These are phyloP conservation scores for Cyclanthera cordifolia DNA, from an alignment of 306 rosid genomes.

Conservation along the genomic window DNA sequence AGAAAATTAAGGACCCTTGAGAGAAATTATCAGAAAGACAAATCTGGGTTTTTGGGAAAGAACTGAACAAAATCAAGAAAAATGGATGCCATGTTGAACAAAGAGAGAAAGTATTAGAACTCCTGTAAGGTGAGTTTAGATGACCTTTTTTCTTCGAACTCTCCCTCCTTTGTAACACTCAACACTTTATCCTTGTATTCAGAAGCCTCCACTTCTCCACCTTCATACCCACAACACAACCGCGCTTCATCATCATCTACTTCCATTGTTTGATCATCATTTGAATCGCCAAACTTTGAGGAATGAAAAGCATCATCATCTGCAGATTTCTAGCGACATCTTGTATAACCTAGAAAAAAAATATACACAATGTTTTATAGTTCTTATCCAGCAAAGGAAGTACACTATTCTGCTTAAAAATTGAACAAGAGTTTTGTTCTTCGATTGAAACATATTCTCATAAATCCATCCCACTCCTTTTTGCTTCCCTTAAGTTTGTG, in stretches of 20 bases:
- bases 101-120: constrained; percentile 57
- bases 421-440: constrained; percentile 86
- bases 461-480: constrained; percentile 91
- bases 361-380: constrained; percentile 54
- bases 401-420: constrained; percentile 76
- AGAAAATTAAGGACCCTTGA: too few relatives aligned
- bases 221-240: constrained; percentile 42
- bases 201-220: constrained; percentile 44
- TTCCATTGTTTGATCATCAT: constrained; percentile 38
- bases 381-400: constrained; percentile 67
- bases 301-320: constrained; percentile 24
- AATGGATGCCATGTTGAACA: constrained; percentile 75
- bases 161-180: constrained; percentile 60
- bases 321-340: too few relatives aligned
- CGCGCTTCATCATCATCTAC: constrained; percentile 36
- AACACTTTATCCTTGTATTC: constrained; percentile 73
- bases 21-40: too few relatives aligned
- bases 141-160: constrained; percentile 76
- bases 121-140: constrained; percentile 76
- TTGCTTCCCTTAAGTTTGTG: constrained; percentile 55
- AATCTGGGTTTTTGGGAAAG: constrained; percentile 4
- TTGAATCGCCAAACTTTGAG: constrained; percentile 21
- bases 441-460: constrained; percentile 67
- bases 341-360: constrained; percentile 31
- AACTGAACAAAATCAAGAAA: constrained; percentile 28